Percentiles rank a stretch among this genome's conserved stretches.
Conservation (phyloP, 2,329 filamentous ascomycete genomes). For the Colletotrichum siamense region DNA sequence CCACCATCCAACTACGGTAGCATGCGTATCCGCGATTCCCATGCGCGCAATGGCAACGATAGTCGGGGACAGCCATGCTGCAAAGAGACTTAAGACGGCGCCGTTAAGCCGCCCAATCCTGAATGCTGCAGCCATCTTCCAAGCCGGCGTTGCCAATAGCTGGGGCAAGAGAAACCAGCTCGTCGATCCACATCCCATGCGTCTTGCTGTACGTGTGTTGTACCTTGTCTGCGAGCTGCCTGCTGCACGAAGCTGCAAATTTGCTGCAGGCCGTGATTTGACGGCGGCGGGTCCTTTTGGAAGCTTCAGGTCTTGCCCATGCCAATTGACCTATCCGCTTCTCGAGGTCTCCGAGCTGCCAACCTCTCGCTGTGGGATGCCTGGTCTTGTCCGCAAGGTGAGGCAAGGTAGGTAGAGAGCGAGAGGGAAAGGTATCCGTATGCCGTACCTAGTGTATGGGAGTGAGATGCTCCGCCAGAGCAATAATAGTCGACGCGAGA, state of each 20-base stretch:
- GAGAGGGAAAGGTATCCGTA: not conserved
- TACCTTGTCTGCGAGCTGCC: not conserved
- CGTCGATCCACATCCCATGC: constrained; percentile 7
- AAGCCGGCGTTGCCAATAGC: not conserved
- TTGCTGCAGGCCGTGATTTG: constrained; percentile 5
- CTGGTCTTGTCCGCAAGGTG: not conserved
- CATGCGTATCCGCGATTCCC: not conserved
- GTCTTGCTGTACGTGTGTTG: not conserved
- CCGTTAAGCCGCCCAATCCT: not conserved
- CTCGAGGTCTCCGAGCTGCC: not conserved
- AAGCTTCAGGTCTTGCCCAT: not conserved
- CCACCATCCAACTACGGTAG: not conserved
- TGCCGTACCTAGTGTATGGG: not conserved
- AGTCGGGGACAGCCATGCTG: constrained; percentile 1
- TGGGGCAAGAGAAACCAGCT: not conserved
- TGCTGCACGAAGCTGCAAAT: constrained; percentile 7
- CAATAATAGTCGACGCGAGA: constrained; percentile 7
- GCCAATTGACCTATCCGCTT: not conserved
- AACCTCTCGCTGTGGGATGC: not conserved
- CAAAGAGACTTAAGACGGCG: not conserved
- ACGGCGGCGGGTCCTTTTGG: not conserved
- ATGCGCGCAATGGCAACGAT: not conserved
- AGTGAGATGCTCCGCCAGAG: constrained; percentile 8
- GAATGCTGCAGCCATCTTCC: constrained; percentile 5
- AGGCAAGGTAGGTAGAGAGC: not conserved